Evolutionary conservation across 1,284 basidiomycete genomes (phyloP).

Genomic region (Naganishia albida): DNA sequence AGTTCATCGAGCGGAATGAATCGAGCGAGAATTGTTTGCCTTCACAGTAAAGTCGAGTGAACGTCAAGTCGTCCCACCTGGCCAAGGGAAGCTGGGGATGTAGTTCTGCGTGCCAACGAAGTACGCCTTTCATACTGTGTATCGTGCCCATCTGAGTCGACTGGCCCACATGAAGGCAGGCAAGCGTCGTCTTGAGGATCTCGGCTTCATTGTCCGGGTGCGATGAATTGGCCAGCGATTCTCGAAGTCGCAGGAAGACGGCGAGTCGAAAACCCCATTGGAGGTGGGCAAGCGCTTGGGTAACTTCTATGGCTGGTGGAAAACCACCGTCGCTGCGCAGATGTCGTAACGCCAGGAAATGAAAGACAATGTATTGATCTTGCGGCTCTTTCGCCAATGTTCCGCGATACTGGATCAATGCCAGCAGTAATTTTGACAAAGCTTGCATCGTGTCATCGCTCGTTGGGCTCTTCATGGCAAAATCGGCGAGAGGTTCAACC

Average conservation of each 20-base stretch:
- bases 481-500: no score
- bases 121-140: not conserved
- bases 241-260: not conserved
- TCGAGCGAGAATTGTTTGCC: not conserved
- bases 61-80: slow-evolving; percentile 2
- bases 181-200: not conserved
- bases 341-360: not conserved
- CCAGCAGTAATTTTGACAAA: no score
- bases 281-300: not conserved
- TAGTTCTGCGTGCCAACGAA: not conserved
- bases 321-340: not conserved
- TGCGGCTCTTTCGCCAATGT: no score
- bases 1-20: not conserved
- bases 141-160: not conserved
- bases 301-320: not conserved
- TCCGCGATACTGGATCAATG: no score
- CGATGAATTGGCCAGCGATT: not conserved
- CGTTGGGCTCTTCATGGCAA: no score
- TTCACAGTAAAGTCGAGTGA: not conserved
- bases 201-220: not conserved
- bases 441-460: no score
- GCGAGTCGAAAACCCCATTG: not conserved
- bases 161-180: not conserved
- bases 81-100: not conserved
- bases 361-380: slow-evolving; percentile 1